These are phyloP conservation scores for Tetrahymena borealis DNA, from an alignment of 73 alveolate genomes.

Conservation along the genomic window DNA sequence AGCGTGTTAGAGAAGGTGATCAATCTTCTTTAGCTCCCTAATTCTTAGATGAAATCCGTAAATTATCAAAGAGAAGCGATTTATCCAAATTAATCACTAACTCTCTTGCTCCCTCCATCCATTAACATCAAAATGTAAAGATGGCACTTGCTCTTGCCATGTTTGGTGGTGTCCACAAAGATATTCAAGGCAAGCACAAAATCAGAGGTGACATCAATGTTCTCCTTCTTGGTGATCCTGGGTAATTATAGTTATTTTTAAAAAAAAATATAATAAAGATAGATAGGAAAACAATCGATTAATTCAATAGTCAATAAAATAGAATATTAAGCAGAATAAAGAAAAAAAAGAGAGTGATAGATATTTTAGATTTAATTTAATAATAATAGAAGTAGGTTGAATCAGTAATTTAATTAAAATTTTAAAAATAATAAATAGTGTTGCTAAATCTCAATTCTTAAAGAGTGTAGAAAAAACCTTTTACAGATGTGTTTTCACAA, in stretches of 20 bases:
- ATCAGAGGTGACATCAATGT: conserved; percentile 99
- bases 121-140: conserved; percentile 95
- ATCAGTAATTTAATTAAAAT: too few relatives aligned
- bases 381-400: too few relatives aligned
- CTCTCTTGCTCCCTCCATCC: conserved; percentile 98
- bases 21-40: conserved; percentile 82
- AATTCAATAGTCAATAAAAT: too few relatives aligned
- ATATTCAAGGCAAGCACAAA: conserved; percentile 96
- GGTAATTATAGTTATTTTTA: neutral
- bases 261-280: neutral
- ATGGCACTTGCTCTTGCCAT: conserved; percentile 89
- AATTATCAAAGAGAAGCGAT: conserved; percentile 78
- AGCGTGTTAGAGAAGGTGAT: conserved; percentile 84
- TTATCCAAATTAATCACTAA: conserved; percentile 80
- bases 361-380: too few relatives aligned
- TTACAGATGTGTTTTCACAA: conserved; percentile 85
- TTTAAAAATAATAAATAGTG: conserved; percentile 57
- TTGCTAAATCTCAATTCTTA: conserved; percentile 98
- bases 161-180: conserved; percentile 99
- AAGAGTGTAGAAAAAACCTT: conserved; percentile 96
- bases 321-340: too few relatives aligned
- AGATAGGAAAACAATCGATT: too few relatives aligned
- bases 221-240: conserved; percentile 91
- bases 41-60: conserved; percentile 83
- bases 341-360: too few relatives aligned